These are phyloP conservation scores for Cenchrus americanus DNA, from an alignment of 176 grass and related monocot genomes.

Conservation along the genomic window DNA sequence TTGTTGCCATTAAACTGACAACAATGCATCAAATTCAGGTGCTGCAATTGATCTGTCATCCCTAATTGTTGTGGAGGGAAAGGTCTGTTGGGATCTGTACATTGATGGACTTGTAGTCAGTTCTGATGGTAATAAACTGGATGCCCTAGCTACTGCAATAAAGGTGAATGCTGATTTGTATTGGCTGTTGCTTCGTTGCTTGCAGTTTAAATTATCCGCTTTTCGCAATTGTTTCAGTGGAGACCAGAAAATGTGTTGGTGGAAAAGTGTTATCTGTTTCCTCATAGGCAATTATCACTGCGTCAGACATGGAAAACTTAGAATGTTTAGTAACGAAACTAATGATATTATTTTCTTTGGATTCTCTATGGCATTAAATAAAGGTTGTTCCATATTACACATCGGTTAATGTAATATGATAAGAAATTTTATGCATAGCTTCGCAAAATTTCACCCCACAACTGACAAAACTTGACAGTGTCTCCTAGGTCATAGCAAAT, in stretches of 20 bases:
- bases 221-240: conserved; percentile 12
- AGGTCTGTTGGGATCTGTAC: conserved; percentile 93
- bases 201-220: conserved; percentile 9
- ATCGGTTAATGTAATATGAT: not conserved
- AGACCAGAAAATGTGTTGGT: not conserved
- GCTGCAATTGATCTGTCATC: conserved; percentile 90
- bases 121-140: conserved; percentile 96
- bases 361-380: not conserved
- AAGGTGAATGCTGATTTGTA: conserved; percentile 60
- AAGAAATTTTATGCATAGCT: not conserved
- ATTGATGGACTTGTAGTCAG: conserved; percentile 88
- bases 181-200: conserved; percentile 11
- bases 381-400: not conserved
- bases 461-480: not conserved
- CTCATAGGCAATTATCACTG: not conserved
- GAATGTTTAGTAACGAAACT: not conserved
- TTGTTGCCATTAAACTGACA: conserved; percentile 10
- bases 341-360: conserved; percentile 11
- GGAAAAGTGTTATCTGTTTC: not conserved
- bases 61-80: conserved; percentile 81
- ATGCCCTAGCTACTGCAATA: conserved; percentile 77
- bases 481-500: not conserved
- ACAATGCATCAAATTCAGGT: conserved; percentile 51
- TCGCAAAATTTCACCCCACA: not conserved
- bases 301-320: not conserved